A percentile compares a stretch with the other conserved stretches of the same genome.
These are phyloP conservation scores for Lactuca sativa DNA, from an alignment of 129 eudicot species.

Conservation along the genomic window DNA sequence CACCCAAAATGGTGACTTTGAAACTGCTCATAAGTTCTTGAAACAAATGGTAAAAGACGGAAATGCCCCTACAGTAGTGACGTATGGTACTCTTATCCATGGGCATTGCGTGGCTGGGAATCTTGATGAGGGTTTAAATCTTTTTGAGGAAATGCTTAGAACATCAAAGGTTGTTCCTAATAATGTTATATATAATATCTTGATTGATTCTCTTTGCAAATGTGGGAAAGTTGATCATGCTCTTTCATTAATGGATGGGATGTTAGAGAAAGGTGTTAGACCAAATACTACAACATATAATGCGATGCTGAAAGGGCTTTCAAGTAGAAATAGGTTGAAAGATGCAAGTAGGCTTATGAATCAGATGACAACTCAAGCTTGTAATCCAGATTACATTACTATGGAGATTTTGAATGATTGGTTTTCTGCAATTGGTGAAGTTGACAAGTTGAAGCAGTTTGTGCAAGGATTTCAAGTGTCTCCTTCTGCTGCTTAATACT, in stretches of 20 bases:
- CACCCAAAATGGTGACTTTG: constrained; percentile 53
- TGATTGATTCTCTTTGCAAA: constrained; percentile 70
- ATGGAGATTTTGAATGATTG: constrained; percentile 76
- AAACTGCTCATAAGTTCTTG: constrained; percentile 51
- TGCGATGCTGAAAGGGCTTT: constrained; percentile 77
- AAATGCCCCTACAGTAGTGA: constrained; percentile 61
- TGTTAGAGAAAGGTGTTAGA: constrained; percentile 57
- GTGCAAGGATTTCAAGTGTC: constrained; percentile 54
- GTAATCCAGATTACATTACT: constrained; percentile 77
- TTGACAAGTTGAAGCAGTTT: constrained; percentile 50
- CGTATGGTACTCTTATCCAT: constrained; percentile 79
- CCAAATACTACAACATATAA: constrained; percentile 71
- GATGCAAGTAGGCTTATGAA: constrained; percentile 67
- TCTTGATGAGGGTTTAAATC: constrained; percentile 60
- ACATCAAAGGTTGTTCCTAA: constrained; percentile 53
- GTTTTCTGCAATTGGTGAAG: constrained; percentile 70
- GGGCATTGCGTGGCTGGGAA: constrained; percentile 58
- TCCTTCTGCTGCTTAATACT: constrained; percentile 26
- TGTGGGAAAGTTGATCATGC: constrained; percentile 51
- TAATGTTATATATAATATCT: constrained; percentile 64
- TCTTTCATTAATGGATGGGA: constrained; percentile 62
- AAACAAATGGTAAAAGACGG: constrained; percentile 63
- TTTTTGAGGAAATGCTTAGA: constrained; percentile 53
- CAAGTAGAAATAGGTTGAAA: constrained; percentile 48
- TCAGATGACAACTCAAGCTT: constrained; percentile 60